Conservation (phyloP, 768 basidiomycete species). For the Stropharia rugosoannulata region DNA sequence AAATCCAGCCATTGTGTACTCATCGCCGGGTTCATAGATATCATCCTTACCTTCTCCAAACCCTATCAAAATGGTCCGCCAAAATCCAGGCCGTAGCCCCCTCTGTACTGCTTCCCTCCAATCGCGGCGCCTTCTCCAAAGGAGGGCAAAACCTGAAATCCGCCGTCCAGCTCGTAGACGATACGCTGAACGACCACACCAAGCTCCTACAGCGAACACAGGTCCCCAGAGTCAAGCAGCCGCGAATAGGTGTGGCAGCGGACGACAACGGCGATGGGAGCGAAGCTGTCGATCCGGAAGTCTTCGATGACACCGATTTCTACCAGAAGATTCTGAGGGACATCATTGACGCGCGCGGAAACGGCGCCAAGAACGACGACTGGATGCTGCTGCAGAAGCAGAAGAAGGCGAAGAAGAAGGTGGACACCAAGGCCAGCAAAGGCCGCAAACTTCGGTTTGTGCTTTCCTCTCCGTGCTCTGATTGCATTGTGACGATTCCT, state of each 20-base stretch:
- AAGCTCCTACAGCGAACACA: constrained; percentile 68
- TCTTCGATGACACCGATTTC: constrained; percentile 90
- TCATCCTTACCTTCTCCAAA: constrained; percentile 73
- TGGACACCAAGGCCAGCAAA: constrained; percentile 96
- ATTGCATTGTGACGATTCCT: background rate
- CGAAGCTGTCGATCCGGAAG: constrained; percentile 38
- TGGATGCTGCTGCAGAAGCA: constrained; percentile 68
- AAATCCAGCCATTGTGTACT: background rate
- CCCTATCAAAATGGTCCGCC: constrained; percentile 90
- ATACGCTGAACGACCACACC: constrained; percentile 55
- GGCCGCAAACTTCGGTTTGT: constrained; percentile 86
- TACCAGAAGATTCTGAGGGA: constrained; percentile 92
- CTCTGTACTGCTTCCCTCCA: constrained; percentile 67
- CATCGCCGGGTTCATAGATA: constrained; percentile 37
- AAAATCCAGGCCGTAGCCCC: constrained; percentile 94
- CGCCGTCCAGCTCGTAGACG: constrained; percentile 76
- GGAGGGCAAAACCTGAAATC: constrained; percentile 57
- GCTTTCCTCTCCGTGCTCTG: constrained; percentile 5
- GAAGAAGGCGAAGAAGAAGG: constrained; percentile 77
- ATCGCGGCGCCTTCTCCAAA: constrained; percentile 67
- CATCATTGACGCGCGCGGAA: constrained; percentile 73
- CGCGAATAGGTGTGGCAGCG: constrained; percentile 38
- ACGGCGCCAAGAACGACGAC: constrained; percentile 44
- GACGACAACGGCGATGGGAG: constrained; percentile 33
- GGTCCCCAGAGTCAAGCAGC: constrained; percentile 47